Evolutionary conservation across 177 flowering plant genomes (phyloP).

Genomic region (Telopea speciosissima): DNA sequence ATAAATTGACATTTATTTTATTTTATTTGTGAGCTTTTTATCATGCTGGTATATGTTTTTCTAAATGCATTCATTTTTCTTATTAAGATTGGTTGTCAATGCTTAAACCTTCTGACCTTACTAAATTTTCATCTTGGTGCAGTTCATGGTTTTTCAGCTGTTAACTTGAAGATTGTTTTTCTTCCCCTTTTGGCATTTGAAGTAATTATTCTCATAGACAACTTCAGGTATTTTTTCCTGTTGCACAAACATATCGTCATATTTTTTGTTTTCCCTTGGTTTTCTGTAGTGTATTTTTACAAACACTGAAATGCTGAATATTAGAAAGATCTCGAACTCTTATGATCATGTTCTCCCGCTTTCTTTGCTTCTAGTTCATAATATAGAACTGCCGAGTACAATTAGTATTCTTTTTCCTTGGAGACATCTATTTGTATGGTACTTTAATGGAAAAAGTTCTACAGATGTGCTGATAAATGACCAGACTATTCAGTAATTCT

Average conservation of each 20-base stretch:
- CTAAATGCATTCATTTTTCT: background rate
- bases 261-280: background rate
- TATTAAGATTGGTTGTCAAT: background rate
- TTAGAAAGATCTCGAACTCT: constrained; percentile 1
- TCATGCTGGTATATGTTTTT: background rate
- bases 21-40: background rate
- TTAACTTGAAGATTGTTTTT: constrained; percentile 87
- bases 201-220: constrained; percentile 61
- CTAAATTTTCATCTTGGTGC: constrained; percentile 5
- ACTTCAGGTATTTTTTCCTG: constrained; percentile 58
- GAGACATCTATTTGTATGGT: too few species aligned
- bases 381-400: background rate
- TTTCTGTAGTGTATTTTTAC: background rate
- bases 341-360: background rate
- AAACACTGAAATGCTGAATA: background rate
- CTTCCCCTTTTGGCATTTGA: constrained; percentile 83
- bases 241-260: background rate
- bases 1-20: background rate
- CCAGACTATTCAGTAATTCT: background rate
- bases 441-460: too few species aligned
- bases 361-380: background rate
- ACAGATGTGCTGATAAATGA: too few species aligned
- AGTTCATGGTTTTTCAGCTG: constrained; percentile 39
- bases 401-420: too few species aligned
- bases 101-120: background rate